Base-by-base conservation (phyloP, 371 early-diverging fungal genomes). In the Mucor circinelloides region DNA sequence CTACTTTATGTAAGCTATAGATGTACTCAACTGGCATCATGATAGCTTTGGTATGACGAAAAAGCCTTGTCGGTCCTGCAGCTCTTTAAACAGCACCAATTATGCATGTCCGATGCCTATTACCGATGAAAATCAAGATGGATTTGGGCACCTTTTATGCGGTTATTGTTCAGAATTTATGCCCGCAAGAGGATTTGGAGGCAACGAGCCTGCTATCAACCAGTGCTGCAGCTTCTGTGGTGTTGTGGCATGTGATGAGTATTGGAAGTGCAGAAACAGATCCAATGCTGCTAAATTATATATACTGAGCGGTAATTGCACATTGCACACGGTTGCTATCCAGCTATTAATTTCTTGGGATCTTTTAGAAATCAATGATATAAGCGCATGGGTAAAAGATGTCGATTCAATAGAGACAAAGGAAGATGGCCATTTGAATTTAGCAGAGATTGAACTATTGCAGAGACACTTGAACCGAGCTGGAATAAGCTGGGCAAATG, bases 171-270 rank as follows among this genome's bases (percentile, higher is more conserved):
- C 27, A 13, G 56, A 59, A 15, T 68, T 57, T 40, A 64, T 72
- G 64, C 72, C 72, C 17, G 64, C 68, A 7, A 36, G 64, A 25
- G 62, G 64, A 7, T 30, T 42, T 13, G 21, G 12, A 36, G 58
- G 38, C 2, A 64, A 56, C 38, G 68, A 63, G 21, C 74, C 61
- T 10, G 56, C 44, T n/a, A 30, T 71, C 9, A 52, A 67, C n/a
- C 70, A 68, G 50, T 64, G 67, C 10, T 68, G 67, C 58, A 58
- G 62, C 23, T 70, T 74, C 21, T 74, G 74, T 64, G 74, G 74
- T 13, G 54, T 63, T 8, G 55, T 70, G 2, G 58, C 70, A 8
- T 74, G 74, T 19, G 68, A 70, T 54, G 36, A 50, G 2, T 70
- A 67, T 50, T 67, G 71, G 70, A 62, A 40, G 3, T 74, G 74